Percentiles rank a stretch among this genome's conserved stretches.
Conservation (phyloP, 257 asterid genomes). For the Craterostigma plantagineum region DNA sequence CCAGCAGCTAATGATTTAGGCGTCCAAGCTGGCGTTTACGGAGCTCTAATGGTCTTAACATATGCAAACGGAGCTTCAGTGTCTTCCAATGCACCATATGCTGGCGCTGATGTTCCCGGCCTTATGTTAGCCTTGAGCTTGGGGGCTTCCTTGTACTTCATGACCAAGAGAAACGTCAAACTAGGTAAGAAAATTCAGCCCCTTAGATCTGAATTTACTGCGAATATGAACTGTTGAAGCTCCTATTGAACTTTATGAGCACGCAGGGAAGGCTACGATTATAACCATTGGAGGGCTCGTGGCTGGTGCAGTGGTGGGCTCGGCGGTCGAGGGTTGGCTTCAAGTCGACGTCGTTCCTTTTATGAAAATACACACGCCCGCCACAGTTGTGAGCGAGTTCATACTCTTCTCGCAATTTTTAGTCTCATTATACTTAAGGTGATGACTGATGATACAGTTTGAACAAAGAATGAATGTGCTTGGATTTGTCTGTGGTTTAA, state of each 20-base stretch:
- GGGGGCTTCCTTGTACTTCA: conserved; percentile 89
- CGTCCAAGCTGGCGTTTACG: conserved; percentile 93
- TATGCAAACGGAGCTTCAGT: conserved; percentile 74
- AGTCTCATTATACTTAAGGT: conserved; percentile 61
- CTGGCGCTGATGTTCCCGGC: conserved; percentile 85
- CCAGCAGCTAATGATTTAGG: conserved; percentile 75
- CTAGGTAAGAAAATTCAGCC: conserved; percentile 37
- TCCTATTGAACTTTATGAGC: conserved; percentile 2
- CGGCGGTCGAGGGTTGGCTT: conserved; percentile 87
- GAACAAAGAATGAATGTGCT: too few relatives aligned
- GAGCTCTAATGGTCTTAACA: conserved; percentile 78
- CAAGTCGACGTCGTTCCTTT: conserved; percentile 91
- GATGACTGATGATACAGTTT: conserved; percentile 11
- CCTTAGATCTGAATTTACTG: too few relatives aligned
- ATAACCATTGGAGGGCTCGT: conserved; percentile 90
- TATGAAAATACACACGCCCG: conserved; percentile 80
- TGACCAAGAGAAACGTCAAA: conserved; percentile 90
- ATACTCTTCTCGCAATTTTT: conserved; percentile 75
- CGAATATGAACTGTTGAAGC: not conserved
- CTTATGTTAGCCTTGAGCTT: conserved; percentile 81
- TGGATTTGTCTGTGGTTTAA: too few relatives aligned
- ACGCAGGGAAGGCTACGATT: conserved; percentile 88
- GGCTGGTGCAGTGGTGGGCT: conserved; percentile 92
- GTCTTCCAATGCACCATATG: conserved; percentile 19
- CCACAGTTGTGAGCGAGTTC: conserved; percentile 74